These are phyloP conservation scores for Claviceps digitariae DNA, from an alignment of 2,329 filamentous ascomycete species.

Conservation along the genomic window DNA sequence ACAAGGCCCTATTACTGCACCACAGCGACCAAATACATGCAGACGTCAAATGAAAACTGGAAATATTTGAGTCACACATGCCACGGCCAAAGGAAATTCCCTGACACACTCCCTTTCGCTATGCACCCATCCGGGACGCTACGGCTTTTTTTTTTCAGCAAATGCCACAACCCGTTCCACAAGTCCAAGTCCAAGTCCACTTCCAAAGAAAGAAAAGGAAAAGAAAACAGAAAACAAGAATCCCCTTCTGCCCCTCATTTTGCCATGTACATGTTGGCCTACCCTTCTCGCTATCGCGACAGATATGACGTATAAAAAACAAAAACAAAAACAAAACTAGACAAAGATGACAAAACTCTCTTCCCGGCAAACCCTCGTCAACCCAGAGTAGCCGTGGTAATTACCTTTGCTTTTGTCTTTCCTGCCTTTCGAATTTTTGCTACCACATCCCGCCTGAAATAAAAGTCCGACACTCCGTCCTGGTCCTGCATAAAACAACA, in stretches of 20 bases:
- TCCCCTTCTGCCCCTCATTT: neutral
- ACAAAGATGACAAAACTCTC: conserved; percentile 10
- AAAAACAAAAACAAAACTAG: neutral
- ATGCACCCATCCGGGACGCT: conserved; percentile 27
- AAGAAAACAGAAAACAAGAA: neutral
- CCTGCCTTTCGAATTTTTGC: conserved; percentile 18
- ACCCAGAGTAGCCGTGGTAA: conserved; percentile 23
- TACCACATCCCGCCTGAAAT: conserved; percentile 22
- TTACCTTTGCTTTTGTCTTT: conserved; percentile 27
- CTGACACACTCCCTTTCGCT: conserved; percentile 28
- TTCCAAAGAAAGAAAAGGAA: neutral
- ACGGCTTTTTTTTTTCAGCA: conserved; percentile 31
- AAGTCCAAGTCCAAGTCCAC: conserved; percentile 10
- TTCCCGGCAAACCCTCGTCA: conserved; percentile 18
- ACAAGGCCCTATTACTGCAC: neutral
- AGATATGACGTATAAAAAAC: neutral
- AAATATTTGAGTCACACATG: conserved; percentile 19
- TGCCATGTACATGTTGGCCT: conserved; percentile 5
- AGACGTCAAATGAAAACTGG: conserved; percentile 12
- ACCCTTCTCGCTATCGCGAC: conserved; percentile 19
- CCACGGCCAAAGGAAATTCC: conserved; percentile 25
- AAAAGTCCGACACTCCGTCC: conserved; percentile 26
- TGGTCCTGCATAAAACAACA: conserved; percentile 11
- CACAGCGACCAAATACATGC: conserved; percentile 5
- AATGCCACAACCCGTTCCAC: conserved; percentile 14